These are phyloP conservation scores for Pyronema domesticum DNA, from an alignment of 495 filamentous ascomycete species.

Conservation along the genomic window DNA sequence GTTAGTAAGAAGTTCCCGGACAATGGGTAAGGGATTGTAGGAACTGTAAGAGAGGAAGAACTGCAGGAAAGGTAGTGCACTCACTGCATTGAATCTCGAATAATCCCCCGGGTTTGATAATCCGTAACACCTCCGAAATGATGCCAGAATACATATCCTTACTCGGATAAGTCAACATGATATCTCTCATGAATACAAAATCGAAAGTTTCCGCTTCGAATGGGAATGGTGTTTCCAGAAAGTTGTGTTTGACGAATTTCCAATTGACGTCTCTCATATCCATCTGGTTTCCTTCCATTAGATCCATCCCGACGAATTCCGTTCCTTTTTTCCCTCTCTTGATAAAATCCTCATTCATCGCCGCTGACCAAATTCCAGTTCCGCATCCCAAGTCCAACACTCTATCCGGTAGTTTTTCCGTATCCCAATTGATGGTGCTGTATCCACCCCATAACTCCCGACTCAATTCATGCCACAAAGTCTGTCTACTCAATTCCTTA, in stretches of 20 bases:
- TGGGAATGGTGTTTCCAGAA: constrained; percentile 61
- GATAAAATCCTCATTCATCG: constrained; percentile 20
- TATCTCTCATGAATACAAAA: constrained; percentile 76
- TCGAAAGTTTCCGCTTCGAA: constrained; percentile 76
- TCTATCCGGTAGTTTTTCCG: constrained; percentile 48
- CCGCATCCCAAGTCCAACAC: constrained; percentile 83
- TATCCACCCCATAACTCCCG: constrained; percentile 64
- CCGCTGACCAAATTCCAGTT: constrained; percentile 69
- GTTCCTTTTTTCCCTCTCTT: constrained; percentile 27
- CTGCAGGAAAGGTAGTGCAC: neutral
- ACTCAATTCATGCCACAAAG: constrained; percentile 62
- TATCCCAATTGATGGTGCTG: constrained; percentile 50
- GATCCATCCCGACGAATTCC: constrained; percentile 69
- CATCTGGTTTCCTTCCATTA: constrained; percentile 50
- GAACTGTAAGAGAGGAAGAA: neutral
- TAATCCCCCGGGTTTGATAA: constrained; percentile 60
- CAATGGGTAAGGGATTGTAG: neutral
- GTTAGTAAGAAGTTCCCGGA: constrained; percentile 52
- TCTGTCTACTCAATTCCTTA: constrained; percentile 72
- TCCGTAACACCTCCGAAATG: constrained; percentile 58
- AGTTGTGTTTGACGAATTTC: constrained; percentile 73
- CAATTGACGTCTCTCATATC: constrained; percentile 56
- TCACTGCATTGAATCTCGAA: constrained; percentile 44
- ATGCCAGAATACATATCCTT: constrained; percentile 43
- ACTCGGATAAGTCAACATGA: constrained; percentile 47